phyloP scores from a whole-genome alignment of 805 yeast species.

The Vanderwaltozyma yarrowii region DNA sequence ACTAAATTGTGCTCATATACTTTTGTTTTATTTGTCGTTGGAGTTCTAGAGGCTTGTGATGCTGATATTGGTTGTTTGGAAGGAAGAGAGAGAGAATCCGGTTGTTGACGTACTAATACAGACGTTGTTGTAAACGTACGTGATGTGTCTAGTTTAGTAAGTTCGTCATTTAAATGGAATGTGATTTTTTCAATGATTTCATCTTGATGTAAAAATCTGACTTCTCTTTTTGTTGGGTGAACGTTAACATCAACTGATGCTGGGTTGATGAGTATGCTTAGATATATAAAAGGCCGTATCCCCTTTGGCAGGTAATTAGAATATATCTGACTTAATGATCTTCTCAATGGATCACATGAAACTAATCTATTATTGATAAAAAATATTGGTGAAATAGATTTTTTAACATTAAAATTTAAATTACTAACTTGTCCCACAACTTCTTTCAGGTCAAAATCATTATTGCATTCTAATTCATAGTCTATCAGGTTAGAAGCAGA shows the following conservation, averaged over 20 bases:
- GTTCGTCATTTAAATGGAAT: slow-evolving; percentile 35
- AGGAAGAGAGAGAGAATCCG: neutral
- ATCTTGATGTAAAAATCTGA: slow-evolving; percentile 73
- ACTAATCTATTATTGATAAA: slow-evolving; percentile 84
- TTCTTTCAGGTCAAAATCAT: slow-evolving; percentile 39
- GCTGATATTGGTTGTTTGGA: neutral
- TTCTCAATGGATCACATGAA: slow-evolving; percentile 64
- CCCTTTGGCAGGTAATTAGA: slow-evolving; percentile 70
- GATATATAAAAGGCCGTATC: slow-evolving; percentile 62
- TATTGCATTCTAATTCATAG: slow-evolving; percentile 29
- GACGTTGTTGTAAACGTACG: slow-evolving; percentile 62
- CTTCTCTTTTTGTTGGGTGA: slow-evolving; percentile 93
- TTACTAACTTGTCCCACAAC: slow-evolving; percentile 58
- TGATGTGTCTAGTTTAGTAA: slow-evolving; percentile 53
- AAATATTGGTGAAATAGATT: slow-evolving; percentile 55
- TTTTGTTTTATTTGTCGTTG: slow-evolving; percentile 10
- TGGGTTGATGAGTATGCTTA: slow-evolving; percentile 59
- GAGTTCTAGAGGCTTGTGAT: neutral
- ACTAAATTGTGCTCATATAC: slow-evolving; percentile 27
- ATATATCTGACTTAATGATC: slow-evolving; percentile 57
- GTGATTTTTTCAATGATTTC: slow-evolving; percentile 65
- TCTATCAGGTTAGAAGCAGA: slow-evolving; percentile 57
- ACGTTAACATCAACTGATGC: slow-evolving; percentile 80
- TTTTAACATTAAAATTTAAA: slow-evolving; percentile 59
- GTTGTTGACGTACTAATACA: slow-evolving; percentile 28